Percentiles rank a stretch among this genome's conserved stretches.
Evolutionary conservation across 352 stramenopile genomes (phyloP).

Genomic region (Pythium catenulatum): DNA sequence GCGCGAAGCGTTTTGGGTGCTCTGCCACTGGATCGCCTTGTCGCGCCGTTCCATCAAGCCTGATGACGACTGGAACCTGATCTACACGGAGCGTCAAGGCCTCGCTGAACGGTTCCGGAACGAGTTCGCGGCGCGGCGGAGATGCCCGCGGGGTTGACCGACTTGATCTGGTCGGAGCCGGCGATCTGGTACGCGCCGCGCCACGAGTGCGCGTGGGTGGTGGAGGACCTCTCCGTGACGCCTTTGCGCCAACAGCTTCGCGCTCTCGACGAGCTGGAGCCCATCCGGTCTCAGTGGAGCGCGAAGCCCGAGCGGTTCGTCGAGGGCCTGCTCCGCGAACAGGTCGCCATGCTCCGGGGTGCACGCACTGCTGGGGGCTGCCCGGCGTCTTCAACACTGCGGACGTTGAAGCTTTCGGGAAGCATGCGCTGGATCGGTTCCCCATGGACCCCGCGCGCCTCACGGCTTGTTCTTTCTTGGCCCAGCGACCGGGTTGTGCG

Average conservation of each 20-base stretch:
- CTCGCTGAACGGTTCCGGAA: no score
- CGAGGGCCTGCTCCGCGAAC: not conserved
- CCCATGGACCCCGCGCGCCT: no score
- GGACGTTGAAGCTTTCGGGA: not conserved
- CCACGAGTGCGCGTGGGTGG: not conserved
- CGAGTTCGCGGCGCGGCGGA: no score
- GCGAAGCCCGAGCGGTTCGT: not conserved
- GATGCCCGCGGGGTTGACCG: no score
- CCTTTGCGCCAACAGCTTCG: not conserved
- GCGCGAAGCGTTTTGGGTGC: no score
- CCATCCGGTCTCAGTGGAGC: conserved; percentile 9
- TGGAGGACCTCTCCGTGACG: not conserved
- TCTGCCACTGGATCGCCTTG: no score
- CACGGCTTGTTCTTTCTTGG: no score
- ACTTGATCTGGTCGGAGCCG: not conserved
- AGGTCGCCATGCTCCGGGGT: not conserved
- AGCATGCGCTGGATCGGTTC: not conserved
- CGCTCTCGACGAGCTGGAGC: conserved; percentile 6
- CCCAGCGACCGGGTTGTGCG: no score
- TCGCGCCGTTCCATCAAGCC: no score
- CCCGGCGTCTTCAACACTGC: not conserved
- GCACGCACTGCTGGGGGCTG: not conserved
- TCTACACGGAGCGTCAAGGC: no score
- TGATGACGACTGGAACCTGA: no score
- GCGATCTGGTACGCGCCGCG: not conserved